These are phyloP conservation scores for Phytophthora fragariae DNA, from an alignment of 352 stramenopile genomes.

Conservation along the genomic window DNA sequence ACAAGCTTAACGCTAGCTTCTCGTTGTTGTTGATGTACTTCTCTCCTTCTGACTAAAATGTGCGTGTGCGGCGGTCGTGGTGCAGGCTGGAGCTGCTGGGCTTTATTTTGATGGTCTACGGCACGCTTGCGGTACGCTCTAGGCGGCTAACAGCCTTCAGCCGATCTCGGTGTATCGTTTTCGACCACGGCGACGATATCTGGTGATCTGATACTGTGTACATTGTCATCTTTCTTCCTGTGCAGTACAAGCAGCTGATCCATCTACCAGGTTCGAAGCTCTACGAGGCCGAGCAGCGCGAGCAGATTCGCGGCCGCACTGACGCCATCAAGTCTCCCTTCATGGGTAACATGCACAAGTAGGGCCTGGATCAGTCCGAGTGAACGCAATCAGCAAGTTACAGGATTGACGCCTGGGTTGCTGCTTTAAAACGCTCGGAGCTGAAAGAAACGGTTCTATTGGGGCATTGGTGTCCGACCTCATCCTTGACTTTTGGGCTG, in stretches of 20 bases:
- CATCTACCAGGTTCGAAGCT: conserved; percentile 52
- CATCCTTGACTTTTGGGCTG: no score
- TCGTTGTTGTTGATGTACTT: background rate
- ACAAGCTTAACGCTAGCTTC: conserved; percentile 14
- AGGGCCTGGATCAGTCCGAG: conserved; percentile 13
- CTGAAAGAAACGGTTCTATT: no score
- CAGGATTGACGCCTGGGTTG: no score
- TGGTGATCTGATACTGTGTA: conserved; percentile 12
- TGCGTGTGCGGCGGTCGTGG: conserved; percentile 6
- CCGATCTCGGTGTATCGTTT: background rate
- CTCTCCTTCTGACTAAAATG: background rate
- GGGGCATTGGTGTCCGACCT: no score
- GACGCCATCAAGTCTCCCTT: conserved; percentile 77
- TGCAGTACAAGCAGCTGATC: conserved; percentile 87
- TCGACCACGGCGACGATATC: background rate
- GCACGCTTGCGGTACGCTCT: conserved; percentile 71
- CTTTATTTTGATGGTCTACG: conserved; percentile 85
- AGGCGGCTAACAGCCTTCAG: background rate
- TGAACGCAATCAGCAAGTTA: no score
- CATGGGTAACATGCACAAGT: conserved; percentile 84
- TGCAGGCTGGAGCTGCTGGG: conserved; percentile 77
- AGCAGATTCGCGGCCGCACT: background rate
- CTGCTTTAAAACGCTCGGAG: no score
- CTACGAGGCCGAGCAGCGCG: conserved; percentile 59
- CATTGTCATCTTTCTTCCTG: background rate